Conservation (phyloP, 177 flowering plant species). For the Vitis hybrid region DNA sequence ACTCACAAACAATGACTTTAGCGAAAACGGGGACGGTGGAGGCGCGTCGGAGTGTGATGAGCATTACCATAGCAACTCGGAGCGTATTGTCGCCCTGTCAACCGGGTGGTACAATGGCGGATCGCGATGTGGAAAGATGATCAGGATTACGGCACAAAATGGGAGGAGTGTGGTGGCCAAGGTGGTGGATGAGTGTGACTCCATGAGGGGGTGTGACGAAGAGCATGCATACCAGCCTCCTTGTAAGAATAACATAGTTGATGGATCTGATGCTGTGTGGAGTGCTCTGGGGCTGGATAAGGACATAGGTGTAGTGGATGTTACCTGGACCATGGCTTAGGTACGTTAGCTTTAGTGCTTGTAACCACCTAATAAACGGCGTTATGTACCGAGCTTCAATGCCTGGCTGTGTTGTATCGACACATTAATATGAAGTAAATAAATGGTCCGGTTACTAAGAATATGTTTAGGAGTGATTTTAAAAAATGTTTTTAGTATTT, state of each 20-base stretch:
- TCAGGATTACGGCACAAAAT: slow-evolving; percentile 27
- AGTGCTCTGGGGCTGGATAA: slow-evolving; percentile 25
- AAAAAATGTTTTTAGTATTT: too few species aligned
- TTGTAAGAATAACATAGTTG: slow-evolving; percentile 39
- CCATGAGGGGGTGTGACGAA: slow-evolving; percentile 37
- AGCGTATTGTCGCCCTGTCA: slow-evolving; percentile 39
- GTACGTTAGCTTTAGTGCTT: not conserved
- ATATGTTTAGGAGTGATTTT: too few species aligned
- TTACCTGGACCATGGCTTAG: slow-evolving; percentile 43
- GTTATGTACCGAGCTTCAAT: too few species aligned
- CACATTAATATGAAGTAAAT: not conserved
- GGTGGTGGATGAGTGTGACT: slow-evolving; percentile 46
- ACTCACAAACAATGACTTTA: slow-evolving; percentile 29
- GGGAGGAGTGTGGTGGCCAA: slow-evolving; percentile 29
- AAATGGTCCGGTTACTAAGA: too few species aligned
- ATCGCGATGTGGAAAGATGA: slow-evolving; percentile 33
- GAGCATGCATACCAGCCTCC: slow-evolving; percentile 45
- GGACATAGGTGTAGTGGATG: slow-evolving; percentile 15
- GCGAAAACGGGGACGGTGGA: slow-evolving; percentile 28
- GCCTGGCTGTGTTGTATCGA: not conserved
- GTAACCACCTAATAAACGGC: too few species aligned
- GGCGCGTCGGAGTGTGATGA: slow-evolving; percentile 36
- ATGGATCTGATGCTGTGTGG: slow-evolving; percentile 54
- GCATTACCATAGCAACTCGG: slow-evolving; percentile 21
- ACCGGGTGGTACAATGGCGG: slow-evolving; percentile 44